Base-by-base conservation (phyloP, 176 grass and related monocot species). In the Carex littledalei region DNA sequence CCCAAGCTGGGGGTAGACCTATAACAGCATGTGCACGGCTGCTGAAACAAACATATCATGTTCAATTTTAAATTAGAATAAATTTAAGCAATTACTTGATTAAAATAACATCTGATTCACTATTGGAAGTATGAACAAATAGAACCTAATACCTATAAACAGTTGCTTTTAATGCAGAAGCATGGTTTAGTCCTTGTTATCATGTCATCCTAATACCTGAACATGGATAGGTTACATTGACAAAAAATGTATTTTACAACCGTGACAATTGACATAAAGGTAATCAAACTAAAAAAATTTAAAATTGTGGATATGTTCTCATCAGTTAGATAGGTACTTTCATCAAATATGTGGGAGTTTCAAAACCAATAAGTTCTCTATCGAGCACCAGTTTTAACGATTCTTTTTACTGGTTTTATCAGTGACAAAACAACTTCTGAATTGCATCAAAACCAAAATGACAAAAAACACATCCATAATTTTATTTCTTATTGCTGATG, bases 1-100 rank as follows among this genome's bases (percentile, higher is more conserved):
- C 97, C 97, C 97, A 99, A 43, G 91, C 91, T 2, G 97, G 97
- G 3, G 97, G 93, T 18, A 99, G 73, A 84, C 97, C 93, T 8
- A 83, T 69, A 67, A 99, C 85, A 0, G 78, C 85, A 81, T 81
- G 86, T 0, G 88, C 45, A 9, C 80, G 85, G 86, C 90, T 84
- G 91, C 93, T 99, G 90, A 77, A 92, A 62, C 57, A 12, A 53
- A 84, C 61, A 11, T 39, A 80, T 21, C 39, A 32, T 39, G 59
- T 77, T 68, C 41, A 52, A 83, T 26, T 68, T 68, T 50, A 50
- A 53, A 34, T 50, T 47, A 50, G 24, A 32, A 61, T 6, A 14
- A 41, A 67, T 16, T 83, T 7, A 47, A 53, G 8, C 64, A 26
- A 55, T 65, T 22, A 18, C 61, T 24, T 62, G 32, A 47, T 52